Evolutionary conservation across 2,329 filamentous ascomycete species (phyloP).

Genomic region (Fusarium ambrosium): DNA sequence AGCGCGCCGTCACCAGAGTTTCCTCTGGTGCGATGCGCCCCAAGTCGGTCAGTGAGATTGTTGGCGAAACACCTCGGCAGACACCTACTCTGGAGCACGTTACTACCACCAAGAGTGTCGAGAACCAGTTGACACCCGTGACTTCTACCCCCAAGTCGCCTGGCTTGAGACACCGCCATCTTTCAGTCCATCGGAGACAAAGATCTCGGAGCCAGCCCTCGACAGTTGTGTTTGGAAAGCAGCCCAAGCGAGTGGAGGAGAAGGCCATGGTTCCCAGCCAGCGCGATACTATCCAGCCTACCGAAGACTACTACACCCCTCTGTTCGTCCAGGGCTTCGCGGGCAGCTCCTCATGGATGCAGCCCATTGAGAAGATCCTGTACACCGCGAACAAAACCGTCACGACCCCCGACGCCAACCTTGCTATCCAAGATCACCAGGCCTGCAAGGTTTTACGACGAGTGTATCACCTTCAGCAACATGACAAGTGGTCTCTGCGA

Average conservation of each 20-base stretch:
- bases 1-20: conserved; percentile 76
- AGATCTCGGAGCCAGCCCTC: conserved; percentile 76
- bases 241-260: conserved; percentile 64
- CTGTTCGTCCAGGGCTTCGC: conserved; percentile 72
- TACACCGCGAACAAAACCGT: conserved; percentile 90
- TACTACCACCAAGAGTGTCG: conserved; percentile 45
- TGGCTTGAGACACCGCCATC: conserved; percentile 46
- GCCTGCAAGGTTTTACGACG: conserved; percentile 87
- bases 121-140: conserved; percentile 56
- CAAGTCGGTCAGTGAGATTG: conserved; percentile 80
- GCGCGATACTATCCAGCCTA: conserved; percentile 59
- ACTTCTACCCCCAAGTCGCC: conserved; percentile 62
- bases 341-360: conserved; percentile 70
- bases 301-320: conserved; percentile 75
- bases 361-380: conserved; percentile 78
- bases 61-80: conserved; percentile 68
- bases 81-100: conserved; percentile 52
- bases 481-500: conserved; percentile 91
- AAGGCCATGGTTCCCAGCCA: conserved; percentile 59
- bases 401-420: conserved; percentile 85
- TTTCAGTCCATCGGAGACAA: conserved; percentile 62
- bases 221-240: conserved; percentile 84
- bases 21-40: conserved; percentile 78
- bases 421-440: conserved; percentile 87
- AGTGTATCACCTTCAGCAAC: conserved; percentile 91